Conservation (phyloP, 805 yeast species). For the Clavispora phyllophila region DNA sequence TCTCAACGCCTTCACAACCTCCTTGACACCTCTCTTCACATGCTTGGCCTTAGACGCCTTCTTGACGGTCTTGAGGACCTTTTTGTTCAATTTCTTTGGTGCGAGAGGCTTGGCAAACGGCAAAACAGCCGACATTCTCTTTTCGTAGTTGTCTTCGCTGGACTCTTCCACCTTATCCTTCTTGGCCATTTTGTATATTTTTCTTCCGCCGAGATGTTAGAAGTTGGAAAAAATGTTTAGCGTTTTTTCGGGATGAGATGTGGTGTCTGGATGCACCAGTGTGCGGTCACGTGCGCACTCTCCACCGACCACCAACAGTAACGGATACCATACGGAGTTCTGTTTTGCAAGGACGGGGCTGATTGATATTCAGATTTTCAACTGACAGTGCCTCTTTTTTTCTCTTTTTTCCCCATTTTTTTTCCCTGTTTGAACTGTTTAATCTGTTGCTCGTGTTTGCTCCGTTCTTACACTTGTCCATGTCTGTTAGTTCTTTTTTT, state of each 20-base stretch:
- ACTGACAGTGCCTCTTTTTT: too few species aligned
- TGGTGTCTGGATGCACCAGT: background rate
- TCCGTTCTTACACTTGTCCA: too few species aligned
- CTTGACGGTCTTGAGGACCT: slow-evolving; percentile 90
- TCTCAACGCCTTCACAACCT: slow-evolving; percentile 95
- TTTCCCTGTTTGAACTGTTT: too few species aligned
- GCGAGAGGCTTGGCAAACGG: slow-evolving; percentile 96
- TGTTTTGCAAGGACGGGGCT: too few species aligned
- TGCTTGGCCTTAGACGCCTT: slow-evolving; percentile 98
- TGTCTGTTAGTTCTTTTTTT: too few species aligned
- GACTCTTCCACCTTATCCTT: slow-evolving; percentile 37
- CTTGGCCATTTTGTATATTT: slow-evolving; percentile 33
- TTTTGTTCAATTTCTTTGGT: slow-evolving; percentile 90
- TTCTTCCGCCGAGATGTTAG: background rate
- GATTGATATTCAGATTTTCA: too few species aligned
- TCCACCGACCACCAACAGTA: background rate
- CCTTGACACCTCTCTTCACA: slow-evolving; percentile 98
- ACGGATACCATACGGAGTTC: too few species aligned
- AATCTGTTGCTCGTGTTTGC: too few species aligned
- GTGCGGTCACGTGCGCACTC: background rate
- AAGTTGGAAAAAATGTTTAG: background rate
- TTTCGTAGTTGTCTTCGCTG: slow-evolving; percentile 81
- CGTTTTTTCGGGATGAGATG: slow-evolving; percentile 8
- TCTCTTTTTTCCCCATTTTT: too few species aligned
- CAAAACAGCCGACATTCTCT: slow-evolving; percentile 81